phyloP scores from a whole-genome alignment of 169 alveolate species.

The Eimeria tenella region DNA sequence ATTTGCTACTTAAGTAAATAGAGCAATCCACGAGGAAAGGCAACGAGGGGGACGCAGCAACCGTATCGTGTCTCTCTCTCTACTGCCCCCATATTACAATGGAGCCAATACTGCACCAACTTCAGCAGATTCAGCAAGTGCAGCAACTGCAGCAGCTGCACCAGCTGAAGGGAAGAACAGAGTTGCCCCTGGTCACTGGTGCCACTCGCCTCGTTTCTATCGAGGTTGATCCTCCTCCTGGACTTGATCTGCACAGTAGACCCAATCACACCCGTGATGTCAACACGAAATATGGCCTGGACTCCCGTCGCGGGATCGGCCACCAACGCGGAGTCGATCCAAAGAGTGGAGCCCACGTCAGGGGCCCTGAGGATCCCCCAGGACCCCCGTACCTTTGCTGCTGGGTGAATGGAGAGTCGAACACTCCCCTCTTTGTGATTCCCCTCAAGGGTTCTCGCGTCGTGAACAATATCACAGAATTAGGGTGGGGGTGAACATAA shows the following conservation, averaged over 20 bases:
- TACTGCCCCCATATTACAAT: no score
- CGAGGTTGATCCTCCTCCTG: conserved; percentile 1
- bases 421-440: neutral
- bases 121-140: conserved; percentile 8
- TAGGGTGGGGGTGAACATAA: neutral
- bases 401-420: conserved; percentile 29
- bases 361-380: neutral
- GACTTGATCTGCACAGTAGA: neutral
- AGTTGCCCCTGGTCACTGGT: conserved; percentile 18
- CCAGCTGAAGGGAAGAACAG: neutral
- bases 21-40: neutral
- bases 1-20: no score
- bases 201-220: conserved; percentile 17
- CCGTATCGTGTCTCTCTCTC: neutral
- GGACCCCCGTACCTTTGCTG: conserved; percentile 34
- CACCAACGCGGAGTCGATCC: no score
- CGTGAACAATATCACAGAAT: conserved; percentile 67
- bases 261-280: neutral
- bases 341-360: neutral
- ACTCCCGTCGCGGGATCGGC: no score
- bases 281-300: no score
- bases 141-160: conserved; percentile 33
- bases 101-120: neutral
- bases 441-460: conserved; percentile 29
- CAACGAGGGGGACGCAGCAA: neutral